Evolutionary conservation across 192 early-diverging fungal genomes (phyloP).

Genomic region (Spizellomyces sp.): DNA sequence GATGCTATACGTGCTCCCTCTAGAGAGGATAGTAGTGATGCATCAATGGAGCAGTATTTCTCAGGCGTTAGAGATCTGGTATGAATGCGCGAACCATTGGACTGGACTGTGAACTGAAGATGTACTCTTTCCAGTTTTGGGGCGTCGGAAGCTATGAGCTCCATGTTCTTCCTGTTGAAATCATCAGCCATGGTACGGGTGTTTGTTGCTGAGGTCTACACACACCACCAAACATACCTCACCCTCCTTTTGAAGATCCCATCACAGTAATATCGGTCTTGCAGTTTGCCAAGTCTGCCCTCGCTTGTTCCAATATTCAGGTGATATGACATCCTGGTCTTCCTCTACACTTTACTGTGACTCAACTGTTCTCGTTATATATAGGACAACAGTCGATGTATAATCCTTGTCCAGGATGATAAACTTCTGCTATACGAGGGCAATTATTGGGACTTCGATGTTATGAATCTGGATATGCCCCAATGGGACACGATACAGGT

Average conservation of each 20-base stretch:
- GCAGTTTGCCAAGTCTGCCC: constrained; percentile 59
- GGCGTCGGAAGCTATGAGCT: constrained; percentile 66
- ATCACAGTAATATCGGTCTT: constrained; percentile 51
- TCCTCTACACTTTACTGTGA: neutral
- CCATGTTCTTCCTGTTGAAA: constrained; percentile 54
- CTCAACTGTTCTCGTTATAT: constrained; percentile 3
- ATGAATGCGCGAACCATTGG: constrained; percentile 23
- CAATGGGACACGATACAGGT: constrained; percentile 77
- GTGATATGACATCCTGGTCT: neutral
- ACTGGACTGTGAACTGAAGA: neutral
- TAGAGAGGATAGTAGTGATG: constrained; percentile 2
- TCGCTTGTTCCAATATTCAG: constrained; percentile 31
- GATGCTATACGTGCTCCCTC: neutral
- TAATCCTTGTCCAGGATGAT: constrained; percentile 70
- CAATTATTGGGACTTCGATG: constrained; percentile 61
- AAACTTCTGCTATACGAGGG: constrained; percentile 68
- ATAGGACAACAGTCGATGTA: constrained; percentile 58
- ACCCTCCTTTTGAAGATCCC: neutral
- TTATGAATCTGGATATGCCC: constrained; percentile 68
- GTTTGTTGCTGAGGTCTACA: neutral
- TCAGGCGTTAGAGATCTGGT: constrained; percentile 60
- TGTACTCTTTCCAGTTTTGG: constrained; percentile 63
- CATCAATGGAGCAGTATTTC: constrained; percentile 57
- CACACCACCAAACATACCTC: neutral
- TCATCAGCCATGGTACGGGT: neutral